Percentiles rank a stretch among this genome's conserved stretches.
phyloP scores from a whole-genome alignment of 805 yeast genomes.

The Starmera dryadoides region DNA sequence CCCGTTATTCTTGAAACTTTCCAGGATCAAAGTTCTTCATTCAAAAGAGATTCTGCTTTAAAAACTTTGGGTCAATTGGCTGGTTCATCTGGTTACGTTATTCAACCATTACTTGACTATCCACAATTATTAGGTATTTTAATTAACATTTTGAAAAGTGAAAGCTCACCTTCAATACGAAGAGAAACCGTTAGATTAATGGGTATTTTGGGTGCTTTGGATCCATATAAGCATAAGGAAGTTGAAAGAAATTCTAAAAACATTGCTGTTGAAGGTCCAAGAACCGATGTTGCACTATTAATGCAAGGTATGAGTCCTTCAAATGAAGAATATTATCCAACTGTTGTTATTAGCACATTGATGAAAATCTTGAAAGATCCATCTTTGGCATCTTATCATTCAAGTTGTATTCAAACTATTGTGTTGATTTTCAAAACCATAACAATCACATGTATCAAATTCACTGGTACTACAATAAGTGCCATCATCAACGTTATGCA shows the following conservation, averaged over 20 bases:
- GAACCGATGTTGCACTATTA: conserved; percentile 80
- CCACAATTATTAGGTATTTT: conserved; percentile 83
- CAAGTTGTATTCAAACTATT: conserved; percentile 89
- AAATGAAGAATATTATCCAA: conserved; percentile 87
- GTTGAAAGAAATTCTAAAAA: conserved; percentile 65
- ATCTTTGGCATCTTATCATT: conserved; percentile 79
- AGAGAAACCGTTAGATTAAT: conserved; percentile 83
- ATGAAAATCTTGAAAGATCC: conserved; percentile 81
- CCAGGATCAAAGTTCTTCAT: conserved; percentile 86
- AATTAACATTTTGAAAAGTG: conserved; percentile 76
- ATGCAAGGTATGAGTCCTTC: conserved; percentile 95
- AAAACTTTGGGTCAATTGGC: conserved; percentile 84
- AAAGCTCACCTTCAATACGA: conserved; percentile 63
- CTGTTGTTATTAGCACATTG: conserved; percentile 83
- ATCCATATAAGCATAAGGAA: conserved; percentile 92
- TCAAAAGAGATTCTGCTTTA: conserved; percentile 84
- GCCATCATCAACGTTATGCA: conserved; percentile 83
- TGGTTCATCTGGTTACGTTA: conserved; percentile 89
- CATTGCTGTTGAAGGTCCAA: conserved; percentile 64
- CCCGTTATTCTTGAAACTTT: conserved; percentile 81
- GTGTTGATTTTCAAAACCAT: conserved; percentile 85
- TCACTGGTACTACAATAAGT: conserved; percentile 80
- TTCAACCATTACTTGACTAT: conserved; percentile 85
- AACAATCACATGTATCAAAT: conserved; percentile 86
- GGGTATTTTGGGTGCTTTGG: conserved; percentile 94